Evolutionary conservation across 2,329 filamentous ascomycete genomes (phyloP), one percentile per base, ranked within the genome.

Genomic region (Trichoderma sp.): DNA sequence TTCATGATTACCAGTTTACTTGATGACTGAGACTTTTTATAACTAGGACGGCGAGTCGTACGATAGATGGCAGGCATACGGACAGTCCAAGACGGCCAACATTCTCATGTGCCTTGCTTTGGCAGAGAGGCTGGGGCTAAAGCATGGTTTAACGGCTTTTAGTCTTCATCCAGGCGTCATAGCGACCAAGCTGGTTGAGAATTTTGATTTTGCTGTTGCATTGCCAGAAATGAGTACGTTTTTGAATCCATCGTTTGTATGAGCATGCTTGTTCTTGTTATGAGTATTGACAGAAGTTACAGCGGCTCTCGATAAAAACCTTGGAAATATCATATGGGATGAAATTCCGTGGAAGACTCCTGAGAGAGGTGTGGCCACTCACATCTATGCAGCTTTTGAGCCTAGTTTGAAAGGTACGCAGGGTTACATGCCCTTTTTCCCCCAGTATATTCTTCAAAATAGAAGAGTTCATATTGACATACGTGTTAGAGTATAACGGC

Each of bases 161-260:
- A 81, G 79, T 24, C 65, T 81, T 1, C 74, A 81, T 21, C 80
- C 80, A 0, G 80, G 80, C 1, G 72, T 77, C 21, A 77, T 78
- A 37, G n/a, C 72, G 5, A 77, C 76, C 1, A 63, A 62, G n/a
- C 70, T 79, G 1, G 70, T 70, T 7, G 49, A 49, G 16, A 75
- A 77, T 35, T 64, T 78, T 1, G 73, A 77, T 64, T 68, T 63
- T 55, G 19, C 58, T 4, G 66, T 63, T 13, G 33, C 43, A 35
- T 16, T 40, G 5, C n/a, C 47, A 8, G 35, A 43, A 33, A 27
- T 68, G 19, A 29, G 66, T 68, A 37, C 2, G 35, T 4, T 24
- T 27, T 14, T 14, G 0, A 14, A 13, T 10, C 11, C 7, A 14
- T 13, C 11, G 4, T 13, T 11, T 35, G 3, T 13, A 35, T 35